Evolutionary conservation across 306 rosid genomes (phyloP).

Genomic region (Rubus parviflorus): DNA sequence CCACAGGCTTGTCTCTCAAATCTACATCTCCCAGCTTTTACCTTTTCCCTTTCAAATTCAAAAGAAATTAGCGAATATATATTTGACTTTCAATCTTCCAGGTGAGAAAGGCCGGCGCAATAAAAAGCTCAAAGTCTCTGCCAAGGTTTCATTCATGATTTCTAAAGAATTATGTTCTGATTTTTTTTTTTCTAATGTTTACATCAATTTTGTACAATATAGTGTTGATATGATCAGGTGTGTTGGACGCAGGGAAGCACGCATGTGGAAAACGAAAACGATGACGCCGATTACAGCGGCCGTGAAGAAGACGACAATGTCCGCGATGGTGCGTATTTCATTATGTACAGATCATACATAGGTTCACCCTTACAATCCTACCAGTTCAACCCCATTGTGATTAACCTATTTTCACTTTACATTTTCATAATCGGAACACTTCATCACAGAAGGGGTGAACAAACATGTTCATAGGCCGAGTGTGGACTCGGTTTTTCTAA

Average conservation of each 20-base stretch:
- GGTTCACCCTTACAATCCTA: too few species aligned
- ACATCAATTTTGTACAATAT: background rate
- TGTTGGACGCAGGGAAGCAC: conserved; percentile 51
- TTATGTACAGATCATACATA: too few species aligned
- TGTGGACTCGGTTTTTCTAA: too few species aligned
- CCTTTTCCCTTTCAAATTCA: too few species aligned
- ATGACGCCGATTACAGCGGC: conserved; percentile 49
- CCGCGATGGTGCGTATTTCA: conserved; percentile 47
- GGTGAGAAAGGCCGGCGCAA: conserved; percentile 61
- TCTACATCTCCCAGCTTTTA: background rate
- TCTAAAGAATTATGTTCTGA: too few species aligned
- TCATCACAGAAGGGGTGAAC: too few species aligned
- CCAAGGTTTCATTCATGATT: conserved; percentile 32
- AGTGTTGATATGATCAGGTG: background rate
- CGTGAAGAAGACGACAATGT: conserved; percentile 52
- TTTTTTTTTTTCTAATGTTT: background rate
- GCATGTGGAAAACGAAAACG: conserved; percentile 34
- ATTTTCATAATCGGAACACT: too few species aligned
- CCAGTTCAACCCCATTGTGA: too few species aligned
- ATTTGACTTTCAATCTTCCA: conserved; percentile 24
- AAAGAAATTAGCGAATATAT: background rate
- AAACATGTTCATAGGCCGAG: too few species aligned
- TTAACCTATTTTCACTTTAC: too few species aligned
- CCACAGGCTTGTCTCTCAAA: background rate
- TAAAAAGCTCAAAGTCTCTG: conserved; percentile 46